phyloP scores from a whole-genome alignment of 352 stramenopile species.

The Pythium phragmitis region DNA sequence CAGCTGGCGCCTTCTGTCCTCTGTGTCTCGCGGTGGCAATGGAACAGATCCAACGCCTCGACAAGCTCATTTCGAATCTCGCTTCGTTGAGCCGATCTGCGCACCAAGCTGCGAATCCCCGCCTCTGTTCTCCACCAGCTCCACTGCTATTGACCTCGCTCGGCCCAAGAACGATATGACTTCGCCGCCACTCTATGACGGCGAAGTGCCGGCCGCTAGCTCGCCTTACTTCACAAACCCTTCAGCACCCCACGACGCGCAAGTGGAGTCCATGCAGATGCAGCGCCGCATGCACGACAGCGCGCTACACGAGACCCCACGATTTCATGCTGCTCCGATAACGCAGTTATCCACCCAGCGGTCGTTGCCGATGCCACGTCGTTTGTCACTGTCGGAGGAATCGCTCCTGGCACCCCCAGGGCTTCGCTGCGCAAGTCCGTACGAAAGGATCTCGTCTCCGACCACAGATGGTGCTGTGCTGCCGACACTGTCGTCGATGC shows the following conservation, averaged over 20 bases:
- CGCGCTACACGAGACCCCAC: neutral
- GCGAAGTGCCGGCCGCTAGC: conserved; percentile 2
- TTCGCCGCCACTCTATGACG: conserved; percentile 10
- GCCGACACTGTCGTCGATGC: conserved; percentile 20
- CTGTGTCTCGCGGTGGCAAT: conserved; percentile 3
- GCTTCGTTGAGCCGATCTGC: neutral
- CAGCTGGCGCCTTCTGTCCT: neutral
- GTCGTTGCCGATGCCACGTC: neutral
- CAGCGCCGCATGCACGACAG: conserved; percentile 9
- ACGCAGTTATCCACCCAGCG: neutral
- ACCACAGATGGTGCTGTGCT: conserved; percentile 11
- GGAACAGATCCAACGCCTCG: neutral
- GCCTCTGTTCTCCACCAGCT: neutral
- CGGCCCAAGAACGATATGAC: neutral
- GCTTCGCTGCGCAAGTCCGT: neutral
- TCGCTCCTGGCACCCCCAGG: neutral
- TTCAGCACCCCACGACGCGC: neutral
- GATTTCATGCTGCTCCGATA: neutral
- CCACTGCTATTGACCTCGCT: neutral
- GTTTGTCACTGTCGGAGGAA: conserved; percentile 4
- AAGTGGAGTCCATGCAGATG: neutral
- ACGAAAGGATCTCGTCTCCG: neutral
- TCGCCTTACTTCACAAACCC: neutral
- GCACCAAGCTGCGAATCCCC: neutral
- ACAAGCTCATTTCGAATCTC: neutral